Evolutionary conservation across 2,329 filamentous ascomycete genomes (phyloP).

Genomic region (Salinomyces thailandicus): DNA sequence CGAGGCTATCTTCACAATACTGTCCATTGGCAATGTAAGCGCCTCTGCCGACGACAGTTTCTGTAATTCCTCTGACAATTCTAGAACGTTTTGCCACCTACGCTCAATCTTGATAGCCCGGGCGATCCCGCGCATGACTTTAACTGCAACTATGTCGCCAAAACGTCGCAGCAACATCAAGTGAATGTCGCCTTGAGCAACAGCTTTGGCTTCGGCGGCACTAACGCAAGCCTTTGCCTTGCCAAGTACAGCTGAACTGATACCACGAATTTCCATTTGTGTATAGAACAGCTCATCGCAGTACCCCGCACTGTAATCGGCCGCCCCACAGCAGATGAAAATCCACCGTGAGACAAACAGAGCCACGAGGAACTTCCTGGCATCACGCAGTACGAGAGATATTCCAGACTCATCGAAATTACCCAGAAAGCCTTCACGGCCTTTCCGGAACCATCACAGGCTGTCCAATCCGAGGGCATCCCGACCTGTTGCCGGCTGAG

Average conservation of each 20-base stretch:
- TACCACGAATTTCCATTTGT: background rate
- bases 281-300: constrained; percentile 2
- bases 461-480: too few species aligned
- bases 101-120: constrained; percentile 64
- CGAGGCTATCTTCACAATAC: constrained; percentile 74
- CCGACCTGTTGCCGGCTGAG: too few species aligned
- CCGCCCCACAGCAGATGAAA: too few species aligned
- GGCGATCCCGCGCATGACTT: constrained; percentile 51
- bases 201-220: constrained; percentile 96
- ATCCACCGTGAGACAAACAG: too few species aligned
- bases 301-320: constrained; percentile 14
- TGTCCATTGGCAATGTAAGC: constrained; percentile 68
- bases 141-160: constrained; percentile 76
- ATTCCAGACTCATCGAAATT: too few species aligned
- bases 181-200: constrained; percentile 77
- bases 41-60: background rate
- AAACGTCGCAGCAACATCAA: constrained; percentile 55
- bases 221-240: constrained; percentile 84
- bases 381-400: too few species aligned
- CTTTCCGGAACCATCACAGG: too few species aligned
- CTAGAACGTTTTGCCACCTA: constrained; percentile 72
- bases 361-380: too few species aligned
- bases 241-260: constrained; percentile 29
- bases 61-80: constrained; percentile 2
- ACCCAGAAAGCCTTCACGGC: too few species aligned